phyloP scores from a whole-genome alignment of 208 protist species.

The Balamuthia mandrillaris region DNA sequence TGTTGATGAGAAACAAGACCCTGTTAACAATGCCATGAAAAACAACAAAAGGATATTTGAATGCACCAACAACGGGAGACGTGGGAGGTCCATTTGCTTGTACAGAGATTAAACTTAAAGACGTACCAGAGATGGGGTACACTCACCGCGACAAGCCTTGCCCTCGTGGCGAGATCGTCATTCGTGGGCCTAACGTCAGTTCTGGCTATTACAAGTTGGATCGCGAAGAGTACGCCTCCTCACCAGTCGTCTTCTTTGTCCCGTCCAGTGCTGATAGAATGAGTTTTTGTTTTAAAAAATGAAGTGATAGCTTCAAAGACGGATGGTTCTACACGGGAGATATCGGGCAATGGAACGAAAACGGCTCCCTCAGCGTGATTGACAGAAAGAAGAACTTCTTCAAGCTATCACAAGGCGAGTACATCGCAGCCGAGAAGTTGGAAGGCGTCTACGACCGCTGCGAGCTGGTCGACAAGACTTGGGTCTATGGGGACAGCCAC shows the following conservation, averaged over 20 bases:
- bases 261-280: neutral
- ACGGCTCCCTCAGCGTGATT: neutral
- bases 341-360: neutral
- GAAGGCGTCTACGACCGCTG: constrained; percentile 7
- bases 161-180: constrained; percentile 12
- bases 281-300: neutral
- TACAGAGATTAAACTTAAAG: constrained; percentile 38
- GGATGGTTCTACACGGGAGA: constrained; percentile 35
- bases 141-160: neutral
- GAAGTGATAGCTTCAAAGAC: constrained; percentile 26
- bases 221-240: neutral
- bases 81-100: too few relatives aligned
- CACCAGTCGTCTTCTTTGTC: neutral
- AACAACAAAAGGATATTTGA: neutral
- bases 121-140: constrained; percentile 31
- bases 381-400: constrained; percentile 33
- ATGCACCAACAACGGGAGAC: too few relatives aligned
- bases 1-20: neutral
- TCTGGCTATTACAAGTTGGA: constrained; percentile 29
- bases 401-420: constrained; percentile 24
- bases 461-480: neutral
- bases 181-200: constrained; percentile 25
- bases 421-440: constrained; percentile 33
- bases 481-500: neutral
- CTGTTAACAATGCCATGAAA: neutral